Percentiles rank a stretch among this genome's conserved stretches.
phyloP scores from a whole-genome alignment of 2,329 filamentous ascomycete species.

The Ceratocystis eucalypticola region DNA sequence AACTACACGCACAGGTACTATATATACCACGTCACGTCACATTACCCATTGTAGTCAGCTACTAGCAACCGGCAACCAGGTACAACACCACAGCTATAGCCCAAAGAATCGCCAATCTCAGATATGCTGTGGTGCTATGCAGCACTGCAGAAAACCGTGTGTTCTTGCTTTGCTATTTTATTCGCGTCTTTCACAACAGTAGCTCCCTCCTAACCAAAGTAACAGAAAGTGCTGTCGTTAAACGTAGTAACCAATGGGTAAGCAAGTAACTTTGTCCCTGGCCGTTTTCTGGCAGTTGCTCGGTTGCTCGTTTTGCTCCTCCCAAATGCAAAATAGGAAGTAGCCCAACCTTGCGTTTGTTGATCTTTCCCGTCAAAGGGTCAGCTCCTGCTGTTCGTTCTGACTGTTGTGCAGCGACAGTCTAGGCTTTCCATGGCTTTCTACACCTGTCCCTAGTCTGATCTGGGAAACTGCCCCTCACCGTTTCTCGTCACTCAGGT shows the following conservation, averaged over 20 bases:
- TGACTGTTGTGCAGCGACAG: neutral
- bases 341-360: neutral
- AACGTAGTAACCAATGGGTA: neutral
- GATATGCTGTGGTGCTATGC: no score
- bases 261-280: neutral
- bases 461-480: neutral
- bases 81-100: no score
- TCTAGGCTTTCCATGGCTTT: neutral
- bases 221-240: neutral
- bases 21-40: neutral
- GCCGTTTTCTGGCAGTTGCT: constrained; percentile 4
- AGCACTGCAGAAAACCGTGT: neutral
- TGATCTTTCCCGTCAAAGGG: neutral
- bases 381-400: neutral
- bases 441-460: neutral
- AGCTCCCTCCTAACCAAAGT: neutral
- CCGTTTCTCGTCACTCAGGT: neutral
- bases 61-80: no score
- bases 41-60: no score
- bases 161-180: neutral
- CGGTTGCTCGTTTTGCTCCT: neutral
- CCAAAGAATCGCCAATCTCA: no score
- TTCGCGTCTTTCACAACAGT: neutral
- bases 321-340: neutral
- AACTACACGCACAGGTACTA: neutral